phyloP scores from a whole-genome alignment of 495 filamentous ascomycete genomes.

The Penicillium taxi region DNA sequence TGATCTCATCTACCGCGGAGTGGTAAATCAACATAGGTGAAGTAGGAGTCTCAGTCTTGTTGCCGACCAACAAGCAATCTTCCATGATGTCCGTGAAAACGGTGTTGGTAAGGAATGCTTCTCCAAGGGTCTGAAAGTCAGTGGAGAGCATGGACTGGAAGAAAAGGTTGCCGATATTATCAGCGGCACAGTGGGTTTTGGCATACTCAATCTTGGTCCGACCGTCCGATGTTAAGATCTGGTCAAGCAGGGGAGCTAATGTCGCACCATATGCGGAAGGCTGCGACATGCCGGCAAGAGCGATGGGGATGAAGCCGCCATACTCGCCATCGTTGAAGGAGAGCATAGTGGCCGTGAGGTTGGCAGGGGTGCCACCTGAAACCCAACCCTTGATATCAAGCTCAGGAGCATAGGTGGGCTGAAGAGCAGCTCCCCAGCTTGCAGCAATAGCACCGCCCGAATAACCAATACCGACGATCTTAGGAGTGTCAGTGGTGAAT shows the following conservation, averaged over 20 bases:
- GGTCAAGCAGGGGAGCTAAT: slow-evolving; percentile 18
- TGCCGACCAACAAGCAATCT: slow-evolving; percentile 19
- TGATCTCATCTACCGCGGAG: slow-evolving; percentile 25
- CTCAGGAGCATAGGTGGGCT: slow-evolving; percentile 46
- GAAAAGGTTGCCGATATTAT: slow-evolving; percentile 14
- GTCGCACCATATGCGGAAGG: slow-evolving; percentile 27
- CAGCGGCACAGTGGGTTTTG: slow-evolving; percentile 13
- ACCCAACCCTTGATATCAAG: slow-evolving; percentile 42
- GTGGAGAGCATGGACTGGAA: slow-evolving; percentile 20
- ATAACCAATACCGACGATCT: slow-evolving; percentile 39
- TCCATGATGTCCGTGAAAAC: slow-evolving; percentile 15
- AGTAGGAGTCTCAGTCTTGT: slow-evolving; percentile 20
- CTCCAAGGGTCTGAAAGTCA: slow-evolving; percentile 19
- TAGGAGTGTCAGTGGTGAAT: slow-evolving; percentile 14
- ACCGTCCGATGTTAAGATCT: slow-evolving; percentile 17
- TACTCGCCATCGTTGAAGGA: slow-evolving; percentile 20
- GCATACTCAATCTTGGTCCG: slow-evolving; percentile 9
- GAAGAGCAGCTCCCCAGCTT: slow-evolving; percentile 46
- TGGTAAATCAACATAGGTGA: slow-evolving; percentile 31
- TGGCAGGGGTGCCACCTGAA: slow-evolving; percentile 39
- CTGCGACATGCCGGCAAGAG: slow-evolving; percentile 19
- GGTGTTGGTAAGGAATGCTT: slow-evolving; percentile 14
- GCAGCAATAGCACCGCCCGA: slow-evolving; percentile 50
- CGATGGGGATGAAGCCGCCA: slow-evolving; percentile 24
- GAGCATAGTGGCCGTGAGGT: slow-evolving; percentile 25